phyloP scores from a whole-genome alignment of 1,284 basidiomycete genomes.

The Meira nashicola region DNA sequence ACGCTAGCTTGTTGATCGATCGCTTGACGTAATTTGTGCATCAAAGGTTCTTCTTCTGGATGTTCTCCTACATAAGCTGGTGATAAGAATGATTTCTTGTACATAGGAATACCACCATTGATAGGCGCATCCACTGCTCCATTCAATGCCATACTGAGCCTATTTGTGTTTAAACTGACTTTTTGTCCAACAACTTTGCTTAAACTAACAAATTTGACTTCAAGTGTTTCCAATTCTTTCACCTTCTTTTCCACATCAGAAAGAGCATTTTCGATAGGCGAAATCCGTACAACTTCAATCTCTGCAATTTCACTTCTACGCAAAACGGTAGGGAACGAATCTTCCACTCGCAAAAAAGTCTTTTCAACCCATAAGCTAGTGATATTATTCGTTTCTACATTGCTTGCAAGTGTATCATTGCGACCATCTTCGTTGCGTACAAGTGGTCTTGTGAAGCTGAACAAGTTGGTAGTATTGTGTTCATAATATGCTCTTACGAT shows the following conservation, averaged over 20 bases:
- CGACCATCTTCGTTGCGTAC: background rate
- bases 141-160: conserved; percentile 81
- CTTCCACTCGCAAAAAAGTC: conserved; percentile 60
- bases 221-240: conserved; percentile 67
- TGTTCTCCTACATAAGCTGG: conserved; percentile 63
- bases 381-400: conserved; percentile 2
- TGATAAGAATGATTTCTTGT: conserved; percentile 63
- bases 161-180: conserved; percentile 66
- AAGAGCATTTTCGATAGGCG: conserved; percentile 78
- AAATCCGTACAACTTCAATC: conserved; percentile 70
- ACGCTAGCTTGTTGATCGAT: conserved; percentile 72
- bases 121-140: conserved; percentile 76
- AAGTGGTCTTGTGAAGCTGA: conserved; percentile 62
- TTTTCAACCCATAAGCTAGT: conserved; percentile 71
- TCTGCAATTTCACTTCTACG: conserved; percentile 83
- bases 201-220: conserved; percentile 69
- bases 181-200: conserved; percentile 60
- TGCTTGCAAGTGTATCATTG: background rate
- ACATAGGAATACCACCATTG: conserved; percentile 66
- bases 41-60: conserved; percentile 66
- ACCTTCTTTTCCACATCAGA: conserved; percentile 73
- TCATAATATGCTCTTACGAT: conserved; percentile 81
- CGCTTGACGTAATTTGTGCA: conserved; percentile 67
- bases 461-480: conserved; percentile 58
- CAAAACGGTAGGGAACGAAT: conserved; percentile 84